These are phyloP conservation scores for Sphagnum tenellum DNA, from an alignment of 225 moss, liverwort and hornwort species.

Conservation along the genomic window DNA sequence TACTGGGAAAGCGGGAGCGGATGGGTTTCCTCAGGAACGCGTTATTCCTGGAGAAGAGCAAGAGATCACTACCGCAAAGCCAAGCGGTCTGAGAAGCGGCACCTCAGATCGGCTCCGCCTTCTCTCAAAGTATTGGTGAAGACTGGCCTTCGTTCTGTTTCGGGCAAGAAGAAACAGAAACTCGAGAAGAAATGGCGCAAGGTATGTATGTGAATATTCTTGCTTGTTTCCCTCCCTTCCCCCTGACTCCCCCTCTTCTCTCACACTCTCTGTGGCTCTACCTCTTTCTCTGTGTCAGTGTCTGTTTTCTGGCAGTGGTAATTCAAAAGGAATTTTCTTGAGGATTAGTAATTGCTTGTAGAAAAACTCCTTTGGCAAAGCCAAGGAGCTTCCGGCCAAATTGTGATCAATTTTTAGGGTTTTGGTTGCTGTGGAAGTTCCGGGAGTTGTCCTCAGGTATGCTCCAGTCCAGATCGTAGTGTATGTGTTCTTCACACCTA, in stretches of 20 bases:
- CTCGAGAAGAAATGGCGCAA: slow-evolving; percentile 81
- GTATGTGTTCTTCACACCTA: too few species aligned
- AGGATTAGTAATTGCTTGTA: neutral
- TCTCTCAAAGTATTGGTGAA: slow-evolving; percentile 24
- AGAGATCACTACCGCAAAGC: neutral
- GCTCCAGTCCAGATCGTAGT: too few species aligned
- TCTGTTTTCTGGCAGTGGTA: too few species aligned
- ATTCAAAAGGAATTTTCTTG: too few species aligned
- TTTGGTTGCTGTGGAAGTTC: too few species aligned
- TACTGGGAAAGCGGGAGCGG: too few species aligned
- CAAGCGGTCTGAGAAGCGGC: slow-evolving; percentile 79
- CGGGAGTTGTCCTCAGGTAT: too few species aligned
- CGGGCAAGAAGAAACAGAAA: slow-evolving; percentile 71
- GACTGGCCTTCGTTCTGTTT: slow-evolving; percentile 18
- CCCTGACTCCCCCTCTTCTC: neutral
- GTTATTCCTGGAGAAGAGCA: too few species aligned
- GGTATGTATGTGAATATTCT: slow-evolving; percentile 13
- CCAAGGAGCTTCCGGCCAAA: too few species aligned
- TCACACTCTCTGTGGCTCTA: neutral
- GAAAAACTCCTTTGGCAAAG: neutral
- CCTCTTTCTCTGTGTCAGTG: too few species aligned
- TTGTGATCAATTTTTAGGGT: too few species aligned
- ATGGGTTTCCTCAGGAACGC: too few species aligned
- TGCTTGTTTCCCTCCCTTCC: neutral
- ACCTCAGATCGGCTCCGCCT: slow-evolving; percentile 33